These are phyloP conservation scores for Clitocybe nebularis DNA, from an alignment of 1,284 basidiomycete species.

Conservation along the genomic window DNA sequence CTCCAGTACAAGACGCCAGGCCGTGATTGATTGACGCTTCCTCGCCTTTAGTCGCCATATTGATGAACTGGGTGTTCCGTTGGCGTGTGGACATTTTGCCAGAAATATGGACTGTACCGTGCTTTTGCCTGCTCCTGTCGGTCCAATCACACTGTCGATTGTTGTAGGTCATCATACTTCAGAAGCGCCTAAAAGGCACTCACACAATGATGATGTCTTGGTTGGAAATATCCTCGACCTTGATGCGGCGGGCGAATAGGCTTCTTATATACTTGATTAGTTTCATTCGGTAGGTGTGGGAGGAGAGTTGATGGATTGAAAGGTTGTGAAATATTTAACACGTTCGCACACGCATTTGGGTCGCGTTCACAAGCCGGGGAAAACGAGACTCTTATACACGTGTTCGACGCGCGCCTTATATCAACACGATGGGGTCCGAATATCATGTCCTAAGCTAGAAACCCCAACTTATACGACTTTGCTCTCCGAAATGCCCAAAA, in stretches of 20 bases:
- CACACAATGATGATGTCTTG: constrained; percentile 12
- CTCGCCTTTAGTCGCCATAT: constrained; percentile 12
- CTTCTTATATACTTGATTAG: background rate
- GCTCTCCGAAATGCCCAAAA: background rate
- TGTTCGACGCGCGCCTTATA: too few species aligned
- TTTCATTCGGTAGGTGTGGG: background rate
- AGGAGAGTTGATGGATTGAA: too few species aligned
- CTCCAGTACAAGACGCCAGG: constrained; percentile 16
- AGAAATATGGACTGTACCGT: constrained; percentile 3
- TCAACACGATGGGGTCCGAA: too few species aligned
- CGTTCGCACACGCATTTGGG: too few species aligned
- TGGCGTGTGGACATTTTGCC: background rate
- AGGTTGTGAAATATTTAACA: too few species aligned
- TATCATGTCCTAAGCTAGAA: too few species aligned
- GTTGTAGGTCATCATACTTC: too few species aligned
- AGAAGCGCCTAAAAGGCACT: background rate
- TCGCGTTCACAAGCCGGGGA: background rate
- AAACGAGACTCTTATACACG: too few species aligned
- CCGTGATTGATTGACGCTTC: constrained; percentile 2
- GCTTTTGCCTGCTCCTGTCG: constrained; percentile 22
- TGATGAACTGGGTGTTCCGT: constrained; percentile 15
- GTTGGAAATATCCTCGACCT: constrained; percentile 4
- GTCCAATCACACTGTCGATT: constrained; percentile 18
- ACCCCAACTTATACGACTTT: background rate
- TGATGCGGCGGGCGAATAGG: constrained; percentile 1